Evolutionary conservation across 495 filamentous ascomycete species (phyloP).

Genomic region (Penicillium malachiteum): DNA sequence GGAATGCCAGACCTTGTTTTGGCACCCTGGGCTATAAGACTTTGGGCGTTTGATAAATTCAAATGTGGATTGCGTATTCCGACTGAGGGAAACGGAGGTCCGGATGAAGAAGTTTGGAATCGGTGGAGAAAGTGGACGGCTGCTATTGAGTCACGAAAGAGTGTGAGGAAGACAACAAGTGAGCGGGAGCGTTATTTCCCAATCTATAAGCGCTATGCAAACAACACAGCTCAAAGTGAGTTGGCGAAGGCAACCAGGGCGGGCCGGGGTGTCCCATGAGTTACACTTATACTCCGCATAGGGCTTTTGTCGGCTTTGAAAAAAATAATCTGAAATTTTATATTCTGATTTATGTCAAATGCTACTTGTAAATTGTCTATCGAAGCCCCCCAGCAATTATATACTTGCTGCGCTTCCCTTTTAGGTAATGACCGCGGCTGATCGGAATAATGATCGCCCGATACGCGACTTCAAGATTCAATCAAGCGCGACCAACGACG

Average conservation of each 20-base stretch:
- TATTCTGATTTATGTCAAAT: too few species aligned
- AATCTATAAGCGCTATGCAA: conserved; percentile 69
- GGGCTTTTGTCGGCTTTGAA: too few species aligned
- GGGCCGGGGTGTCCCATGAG: conserved; percentile 60
- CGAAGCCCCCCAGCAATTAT: too few species aligned
- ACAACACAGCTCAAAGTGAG: conserved; percentile 69
- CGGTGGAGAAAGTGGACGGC: conserved; percentile 61
- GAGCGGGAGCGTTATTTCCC: conserved; percentile 59
- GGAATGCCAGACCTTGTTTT: conserved; percentile 62
- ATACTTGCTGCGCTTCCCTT: too few species aligned
- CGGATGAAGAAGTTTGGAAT: conserved; percentile 55
- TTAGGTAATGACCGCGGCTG: too few species aligned
- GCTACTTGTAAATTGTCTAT: too few species aligned
- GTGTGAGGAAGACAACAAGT: conserved; percentile 61
- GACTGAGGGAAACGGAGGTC: conserved; percentile 41
- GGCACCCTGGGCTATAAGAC: conserved; percentile 64
- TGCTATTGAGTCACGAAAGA: conserved; percentile 54
- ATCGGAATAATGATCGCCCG: too few species aligned
- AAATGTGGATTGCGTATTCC: conserved; percentile 65
- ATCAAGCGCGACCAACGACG: too few species aligned
- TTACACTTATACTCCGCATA: too few species aligned
- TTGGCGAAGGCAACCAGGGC: conserved; percentile 64
- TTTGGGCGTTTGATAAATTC: conserved; percentile 71
- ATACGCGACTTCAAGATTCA: too few species aligned
- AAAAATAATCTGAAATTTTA: too few species aligned